Evolutionary conservation across 805 yeast genomes (phyloP), one percentile per base, ranked within the genome.

Genomic region (Spathaspora hagerdaliae): DNA sequence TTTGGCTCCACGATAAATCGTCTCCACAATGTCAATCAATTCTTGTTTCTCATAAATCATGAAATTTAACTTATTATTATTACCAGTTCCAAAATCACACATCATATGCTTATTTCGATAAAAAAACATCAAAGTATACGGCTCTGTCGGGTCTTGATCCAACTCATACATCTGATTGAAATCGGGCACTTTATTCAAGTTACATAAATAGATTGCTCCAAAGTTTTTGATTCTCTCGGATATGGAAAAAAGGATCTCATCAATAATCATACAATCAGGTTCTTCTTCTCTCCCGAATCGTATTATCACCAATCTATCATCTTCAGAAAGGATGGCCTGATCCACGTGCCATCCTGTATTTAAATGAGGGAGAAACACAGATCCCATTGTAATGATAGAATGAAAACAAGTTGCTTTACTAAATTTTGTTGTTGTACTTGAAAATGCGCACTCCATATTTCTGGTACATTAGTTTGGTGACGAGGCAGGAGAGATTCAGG

Each of bases 41-140:
- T 90, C 97, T 61, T 92, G 97, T 49, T 85, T 83, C 60, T 87
- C 87, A 36, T 79, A 82, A 10, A 81, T 74, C 43, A 61, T 57
- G 64, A 92, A 92, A 59, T 89, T 90, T 70, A 94, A 71, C 72
- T 94, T 92, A 72, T 94, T 94, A 65, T 94, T 94, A 61, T 94
- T 90, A 31, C 99, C 99, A 0, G 98, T 94, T 2, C 99, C 99
- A 64, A 91, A 90, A 71, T 94, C 99, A 65, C 97, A 88, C 95
- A 94, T 82, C 96, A 92, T 91, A 64, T 92, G 98, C 62, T 89
- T 86, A 67, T 92, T 92, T 42, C 95, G 73, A 67, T 78, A 89
- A 64, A 94, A 92, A 60, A 92, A 91, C 98, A 94, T 94, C 43
- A 94, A 73, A 38, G 96, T 83, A 74, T 88, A 79, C 12, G 96